Evolutionary conservation across 768 basidiomycete genomes (phyloP).

Genomic region (Tylopilus subfusipes): DNA sequence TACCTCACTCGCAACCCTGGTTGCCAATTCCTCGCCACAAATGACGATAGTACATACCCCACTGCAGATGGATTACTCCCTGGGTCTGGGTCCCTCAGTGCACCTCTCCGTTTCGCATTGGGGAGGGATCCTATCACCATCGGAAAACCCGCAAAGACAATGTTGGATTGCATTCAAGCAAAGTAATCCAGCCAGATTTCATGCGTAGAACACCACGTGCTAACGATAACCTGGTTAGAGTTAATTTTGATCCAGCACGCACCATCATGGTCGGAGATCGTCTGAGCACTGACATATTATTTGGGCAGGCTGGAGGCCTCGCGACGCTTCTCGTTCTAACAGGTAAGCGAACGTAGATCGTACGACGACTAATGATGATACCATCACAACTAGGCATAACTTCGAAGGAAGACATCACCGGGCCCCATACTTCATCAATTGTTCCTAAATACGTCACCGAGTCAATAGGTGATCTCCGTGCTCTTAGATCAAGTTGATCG

Average conservation of each 20-base stretch:
- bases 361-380: background rate
- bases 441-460: conserved; percentile 79
- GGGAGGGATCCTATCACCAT: conserved; percentile 71
- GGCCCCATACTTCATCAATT: conserved; percentile 63
- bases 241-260: conserved; percentile 77
- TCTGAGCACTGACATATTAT: conserved; percentile 92
- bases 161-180: conserved; percentile 90
- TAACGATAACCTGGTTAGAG: conserved; percentile 42
- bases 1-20: conserved; percentile 79
- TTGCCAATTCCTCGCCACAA: conserved; percentile 86
- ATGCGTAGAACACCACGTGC: background rate
- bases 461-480: conserved; percentile 78
- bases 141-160: conserved; percentile 87
- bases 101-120: conserved; percentile 72
- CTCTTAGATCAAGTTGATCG: conserved; percentile 13
- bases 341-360: conserved; percentile 43
- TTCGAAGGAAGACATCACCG: conserved; percentile 66
- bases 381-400: conserved; percentile 60
- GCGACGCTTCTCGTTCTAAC: conserved; percentile 88
- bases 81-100: conserved; percentile 81
- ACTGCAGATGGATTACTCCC: conserved; percentile 68
- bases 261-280: conserved; percentile 98
- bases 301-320: conserved; percentile 84
- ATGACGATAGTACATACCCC: conserved; percentile 91
- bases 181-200: conserved; percentile 41